These are phyloP conservation scores for Lasiodiplodia theobromae DNA, from an alignment of 2,329 filamentous ascomycete genomes.

Conservation along the genomic window DNA sequence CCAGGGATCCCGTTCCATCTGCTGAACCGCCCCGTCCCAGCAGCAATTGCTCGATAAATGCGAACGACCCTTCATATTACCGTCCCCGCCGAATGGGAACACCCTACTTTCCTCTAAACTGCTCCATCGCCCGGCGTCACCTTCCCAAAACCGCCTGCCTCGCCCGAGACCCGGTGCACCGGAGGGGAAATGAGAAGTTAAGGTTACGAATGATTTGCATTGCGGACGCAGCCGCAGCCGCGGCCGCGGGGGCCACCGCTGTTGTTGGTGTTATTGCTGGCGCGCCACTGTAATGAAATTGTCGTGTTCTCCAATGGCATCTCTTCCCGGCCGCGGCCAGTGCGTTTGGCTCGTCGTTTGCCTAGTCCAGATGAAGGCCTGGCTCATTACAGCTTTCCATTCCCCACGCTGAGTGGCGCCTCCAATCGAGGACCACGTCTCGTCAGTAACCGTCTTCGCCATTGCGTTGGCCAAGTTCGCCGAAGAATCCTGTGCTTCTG, in stretches of 20 bases:
- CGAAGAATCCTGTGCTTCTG: not conserved
- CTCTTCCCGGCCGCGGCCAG: not conserved
- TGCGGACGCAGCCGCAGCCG: not conserved
- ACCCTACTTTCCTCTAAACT: not conserved
- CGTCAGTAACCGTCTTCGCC: not conserved
- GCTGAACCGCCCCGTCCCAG: not conserved
- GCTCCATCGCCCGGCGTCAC: not conserved
- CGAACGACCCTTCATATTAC: not conserved
- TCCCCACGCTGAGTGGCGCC: not conserved
- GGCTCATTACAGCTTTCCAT: constrained; percentile 1
- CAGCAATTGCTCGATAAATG: not conserved
- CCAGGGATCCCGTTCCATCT: not conserved
- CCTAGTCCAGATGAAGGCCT: not conserved
- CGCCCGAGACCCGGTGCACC: not conserved
- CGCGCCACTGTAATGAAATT: not conserved
- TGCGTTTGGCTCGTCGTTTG: not conserved
- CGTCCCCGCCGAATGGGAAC: not conserved
- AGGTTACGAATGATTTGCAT: constrained; percentile 2
- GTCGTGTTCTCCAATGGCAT: not conserved
- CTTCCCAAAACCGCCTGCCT: not conserved
- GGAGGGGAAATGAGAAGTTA: constrained; percentile 1
- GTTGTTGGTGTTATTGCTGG: not conserved
- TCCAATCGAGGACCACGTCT: not conserved
- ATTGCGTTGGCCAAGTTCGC: not conserved
- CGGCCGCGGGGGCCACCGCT: not conserved